A percentile compares a stretch with the other conserved stretches of the same genome.
Evolutionary conservation across 768 basidiomycete genomes (phyloP).

Genomic region (Multifurca ochricompacta): DNA sequence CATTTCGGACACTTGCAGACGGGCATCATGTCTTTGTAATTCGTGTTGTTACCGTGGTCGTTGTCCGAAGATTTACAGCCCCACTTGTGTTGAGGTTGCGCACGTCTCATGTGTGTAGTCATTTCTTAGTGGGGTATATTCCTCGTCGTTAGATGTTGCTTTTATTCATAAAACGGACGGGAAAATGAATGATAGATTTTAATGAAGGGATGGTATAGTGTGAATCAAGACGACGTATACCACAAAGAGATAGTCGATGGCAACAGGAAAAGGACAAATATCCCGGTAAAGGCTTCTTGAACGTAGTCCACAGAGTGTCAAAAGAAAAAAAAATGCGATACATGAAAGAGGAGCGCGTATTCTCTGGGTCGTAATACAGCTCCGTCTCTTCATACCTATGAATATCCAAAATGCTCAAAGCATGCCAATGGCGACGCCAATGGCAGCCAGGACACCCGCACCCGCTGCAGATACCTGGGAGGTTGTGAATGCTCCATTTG

Average conservation of each 20-base stretch:
- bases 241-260: neutral
- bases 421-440: constrained; percentile 18
- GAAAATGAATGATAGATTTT: constrained; percentile 12
- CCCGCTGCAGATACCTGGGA: constrained; percentile 14
- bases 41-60: constrained; percentile 17
- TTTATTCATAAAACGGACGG: neutral
- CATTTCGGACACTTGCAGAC: constrained; percentile 18
- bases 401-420: constrained; percentile 5
- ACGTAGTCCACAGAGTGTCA: neutral
- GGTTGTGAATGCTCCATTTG: constrained; percentile 5
- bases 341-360: neutral
- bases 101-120: neutral
- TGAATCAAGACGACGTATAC: neutral
- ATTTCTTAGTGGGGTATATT: constrained; percentile 18
- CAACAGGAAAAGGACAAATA: neutral
- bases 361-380: neutral
- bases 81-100: constrained; percentile 17
- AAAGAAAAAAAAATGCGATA: neutral
- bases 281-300: neutral
- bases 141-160: neutral
- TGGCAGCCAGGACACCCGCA: constrained; percentile 16
- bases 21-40: constrained; percentile 9
- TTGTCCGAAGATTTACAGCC: constrained; percentile 16
- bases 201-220: constrained; percentile 19
- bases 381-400: neutral